These are phyloP conservation scores for Penicillium sp. DNA, from an alignment of 2,329 filamentous ascomycete genomes.

Conservation along the genomic window DNA sequence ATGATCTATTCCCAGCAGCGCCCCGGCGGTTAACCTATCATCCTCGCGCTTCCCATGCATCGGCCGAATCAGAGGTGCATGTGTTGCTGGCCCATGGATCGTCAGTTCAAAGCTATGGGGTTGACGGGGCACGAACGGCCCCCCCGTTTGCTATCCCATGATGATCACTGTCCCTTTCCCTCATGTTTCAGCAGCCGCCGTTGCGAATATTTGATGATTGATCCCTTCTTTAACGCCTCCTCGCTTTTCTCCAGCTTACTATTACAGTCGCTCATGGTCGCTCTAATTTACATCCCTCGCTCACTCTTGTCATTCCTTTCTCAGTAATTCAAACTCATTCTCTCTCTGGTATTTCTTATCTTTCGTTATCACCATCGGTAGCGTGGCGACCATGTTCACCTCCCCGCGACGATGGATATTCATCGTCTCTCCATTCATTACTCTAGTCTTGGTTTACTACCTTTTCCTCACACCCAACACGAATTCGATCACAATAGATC, in stretches of 20 bases:
- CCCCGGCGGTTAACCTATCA: conserved; percentile 21
- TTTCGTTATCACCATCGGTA: background rate
- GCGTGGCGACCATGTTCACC: conserved; percentile 21
- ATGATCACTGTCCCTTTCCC: conserved; percentile 17
- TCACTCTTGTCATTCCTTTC: conserved; percentile 10
- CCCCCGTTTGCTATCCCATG: background rate
- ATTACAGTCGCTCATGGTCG: conserved; percentile 6
- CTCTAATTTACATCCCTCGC: background rate
- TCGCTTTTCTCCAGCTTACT: background rate
- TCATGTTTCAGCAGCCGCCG: conserved; percentile 13
- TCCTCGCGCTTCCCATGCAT: conserved; percentile 4
- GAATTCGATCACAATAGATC: conserved; percentile 2
- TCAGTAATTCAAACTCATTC: background rate
- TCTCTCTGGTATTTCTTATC: background rate
- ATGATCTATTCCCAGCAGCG: conserved; percentile 22
- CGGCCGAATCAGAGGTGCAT: conserved; percentile 17
- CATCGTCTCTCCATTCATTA: conserved; percentile 27
- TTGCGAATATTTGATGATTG: background rate
- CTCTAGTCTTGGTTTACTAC: conserved; percentile 22
- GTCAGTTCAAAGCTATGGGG: conserved; percentile 14
- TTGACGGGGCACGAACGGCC: background rate
- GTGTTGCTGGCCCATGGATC: conserved; percentile 21
- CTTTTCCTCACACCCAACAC: conserved; percentile 16
- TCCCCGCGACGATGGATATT: conserved; percentile 29
- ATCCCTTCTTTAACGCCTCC: conserved; percentile 1